These are phyloP conservation scores for Periglandula ipomoeae DNA, from an alignment of 2,329 filamentous ascomycete species.

Conservation along the genomic window DNA sequence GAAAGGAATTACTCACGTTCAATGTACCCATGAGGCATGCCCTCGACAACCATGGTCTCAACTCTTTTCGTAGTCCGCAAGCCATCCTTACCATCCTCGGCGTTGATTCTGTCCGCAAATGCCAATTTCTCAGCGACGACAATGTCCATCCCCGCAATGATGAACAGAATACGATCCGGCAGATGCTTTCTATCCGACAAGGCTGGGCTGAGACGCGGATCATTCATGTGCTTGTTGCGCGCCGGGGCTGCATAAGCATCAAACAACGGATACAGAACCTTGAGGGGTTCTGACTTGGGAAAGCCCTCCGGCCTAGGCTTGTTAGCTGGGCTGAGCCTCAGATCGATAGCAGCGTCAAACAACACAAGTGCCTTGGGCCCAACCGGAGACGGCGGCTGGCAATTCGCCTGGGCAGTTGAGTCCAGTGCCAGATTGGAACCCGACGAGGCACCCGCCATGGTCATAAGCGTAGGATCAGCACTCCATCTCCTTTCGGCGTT, in stretches of 20 bases:
- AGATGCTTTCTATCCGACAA: constrained; percentile 18
- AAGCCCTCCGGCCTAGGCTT: constrained; percentile 26
- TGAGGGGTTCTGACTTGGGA: constrained; percentile 29
- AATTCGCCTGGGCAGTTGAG: constrained; percentile 16
- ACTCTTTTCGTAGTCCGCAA: constrained; percentile 10
- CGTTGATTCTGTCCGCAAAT: constrained; percentile 23
- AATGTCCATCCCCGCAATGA: constrained; percentile 32
- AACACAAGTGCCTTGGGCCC: constrained; percentile 28
- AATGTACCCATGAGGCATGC: constrained; percentile 20
- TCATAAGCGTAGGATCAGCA: constrained; percentile 30
- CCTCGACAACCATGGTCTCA: constrained; percentile 14
- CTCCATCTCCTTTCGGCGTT: constrained; percentile 26
- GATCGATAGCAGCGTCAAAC: constrained; percentile 31
- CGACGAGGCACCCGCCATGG: constrained; percentile 32
- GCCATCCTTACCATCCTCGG: constrained; percentile 12
- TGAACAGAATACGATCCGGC: constrained; percentile 29
- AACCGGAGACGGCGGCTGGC: constrained; percentile 14
- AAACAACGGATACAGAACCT: constrained; percentile 30
- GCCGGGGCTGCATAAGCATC: constrained; percentile 31
- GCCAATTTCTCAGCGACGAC: constrained; percentile 21
- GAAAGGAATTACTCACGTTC: constrained; percentile 15
- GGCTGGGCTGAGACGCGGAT: constrained; percentile 27
- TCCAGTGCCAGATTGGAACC: constrained; percentile 35
- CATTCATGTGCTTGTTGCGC: constrained; percentile 17
- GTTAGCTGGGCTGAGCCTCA: constrained; percentile 27